Evolutionary conservation across 805 yeast species (phyloP).

Genomic region (Ogataea nitratoaversa): DNA sequence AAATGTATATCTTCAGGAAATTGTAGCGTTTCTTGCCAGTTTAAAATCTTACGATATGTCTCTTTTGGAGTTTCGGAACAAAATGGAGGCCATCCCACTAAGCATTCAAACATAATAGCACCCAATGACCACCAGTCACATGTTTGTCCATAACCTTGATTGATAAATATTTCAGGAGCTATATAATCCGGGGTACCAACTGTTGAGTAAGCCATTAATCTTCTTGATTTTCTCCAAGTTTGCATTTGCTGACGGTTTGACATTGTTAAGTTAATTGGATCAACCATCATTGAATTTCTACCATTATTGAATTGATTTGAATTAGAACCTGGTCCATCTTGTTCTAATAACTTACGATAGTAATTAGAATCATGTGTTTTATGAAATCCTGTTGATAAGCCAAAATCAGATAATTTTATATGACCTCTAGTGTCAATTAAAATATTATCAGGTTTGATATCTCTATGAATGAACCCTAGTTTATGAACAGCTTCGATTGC

Average conservation of each 20-base stretch:
- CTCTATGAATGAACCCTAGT: slow-evolving; percentile 92
- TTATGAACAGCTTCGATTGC: slow-evolving; percentile 94
- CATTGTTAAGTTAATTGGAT: slow-evolving; percentile 92
- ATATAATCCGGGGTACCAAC: slow-evolving; percentile 96
- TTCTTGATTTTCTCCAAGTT: slow-evolving; percentile 89
- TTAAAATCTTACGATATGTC: slow-evolving; percentile 84
- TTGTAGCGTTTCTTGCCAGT: slow-evolving; percentile 83
- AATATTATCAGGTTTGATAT: slow-evolving; percentile 94
- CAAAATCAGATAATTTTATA: slow-evolving; percentile 66
- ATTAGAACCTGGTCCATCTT: slow-evolving; percentile 35
- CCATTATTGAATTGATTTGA: slow-evolving; percentile 31
- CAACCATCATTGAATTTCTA: slow-evolving; percentile 83
- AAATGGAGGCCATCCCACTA: slow-evolving; percentile 97
- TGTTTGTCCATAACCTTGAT: slow-evolving; percentile 94
- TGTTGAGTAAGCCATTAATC: slow-evolving; percentile 93
- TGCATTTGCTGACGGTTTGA: slow-evolving; percentile 92
- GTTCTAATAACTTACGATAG: slow-evolving; percentile 75
- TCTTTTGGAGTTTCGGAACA: slow-evolving; percentile 94
- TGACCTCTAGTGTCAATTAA: slow-evolving; percentile 64
- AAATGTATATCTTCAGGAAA: slow-evolving; percentile 91
- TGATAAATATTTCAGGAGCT: slow-evolving; percentile 90
- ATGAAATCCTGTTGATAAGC: slow-evolving; percentile 85
- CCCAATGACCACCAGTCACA: slow-evolving; percentile 99
- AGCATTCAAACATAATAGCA: slow-evolving; percentile 93
- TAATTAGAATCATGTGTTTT: slow-evolving; percentile 89